A percentile compares a stretch with the other conserved stretches of the same genome.
Evolutionary conservation across 495 filamentous ascomycete genomes (phyloP).

Genomic region (Pyrenula massariospora): DNA sequence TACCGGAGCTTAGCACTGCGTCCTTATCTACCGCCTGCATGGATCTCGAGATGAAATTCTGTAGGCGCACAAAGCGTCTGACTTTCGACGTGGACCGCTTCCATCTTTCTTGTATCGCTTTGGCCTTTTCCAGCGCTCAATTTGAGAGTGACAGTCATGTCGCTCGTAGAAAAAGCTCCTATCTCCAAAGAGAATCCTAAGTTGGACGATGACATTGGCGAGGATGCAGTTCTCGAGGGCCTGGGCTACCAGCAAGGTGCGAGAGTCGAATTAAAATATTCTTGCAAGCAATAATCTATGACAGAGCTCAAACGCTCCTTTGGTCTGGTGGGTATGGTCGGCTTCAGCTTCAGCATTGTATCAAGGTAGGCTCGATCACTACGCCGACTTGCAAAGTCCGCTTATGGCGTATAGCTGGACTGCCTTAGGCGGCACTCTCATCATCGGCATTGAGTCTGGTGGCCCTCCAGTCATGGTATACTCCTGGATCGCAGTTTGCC

Average conservation of each 20-base stretch:
- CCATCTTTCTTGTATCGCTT: background rate
- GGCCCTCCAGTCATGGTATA: conserved; percentile 48
- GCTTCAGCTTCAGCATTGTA: conserved; percentile 49
- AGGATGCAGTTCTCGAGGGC: conserved; percentile 31
- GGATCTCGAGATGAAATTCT: background rate
- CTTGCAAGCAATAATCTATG: background rate
- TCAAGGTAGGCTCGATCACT: conserved; percentile 24
- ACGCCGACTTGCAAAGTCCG: background rate
- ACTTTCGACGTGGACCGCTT: background rate
- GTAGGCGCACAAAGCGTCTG: background rate
- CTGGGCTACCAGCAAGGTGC: conserved; percentile 40
- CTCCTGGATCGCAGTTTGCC: conserved; percentile 39
- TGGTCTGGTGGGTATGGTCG: conserved; percentile 46
- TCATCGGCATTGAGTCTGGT: conserved; percentile 41
- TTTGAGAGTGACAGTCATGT: background rate
- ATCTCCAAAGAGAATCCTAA: conserved; percentile 7
- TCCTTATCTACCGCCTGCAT: background rate
- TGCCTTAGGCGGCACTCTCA: conserved; percentile 42
- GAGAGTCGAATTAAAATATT: background rate
- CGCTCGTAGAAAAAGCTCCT: background rate
- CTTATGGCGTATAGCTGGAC: conserved; percentile 31
- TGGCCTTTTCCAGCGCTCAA: no score
- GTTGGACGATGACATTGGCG: conserved; percentile 14
- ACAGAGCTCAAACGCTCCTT: conserved; percentile 46
- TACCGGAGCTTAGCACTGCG: background rate